A percentile compares a stretch with the other conserved stretches of the same genome.
Conservation (phyloP, 768 basidiomycete genomes). For the Asterophora parasitica region DNA sequence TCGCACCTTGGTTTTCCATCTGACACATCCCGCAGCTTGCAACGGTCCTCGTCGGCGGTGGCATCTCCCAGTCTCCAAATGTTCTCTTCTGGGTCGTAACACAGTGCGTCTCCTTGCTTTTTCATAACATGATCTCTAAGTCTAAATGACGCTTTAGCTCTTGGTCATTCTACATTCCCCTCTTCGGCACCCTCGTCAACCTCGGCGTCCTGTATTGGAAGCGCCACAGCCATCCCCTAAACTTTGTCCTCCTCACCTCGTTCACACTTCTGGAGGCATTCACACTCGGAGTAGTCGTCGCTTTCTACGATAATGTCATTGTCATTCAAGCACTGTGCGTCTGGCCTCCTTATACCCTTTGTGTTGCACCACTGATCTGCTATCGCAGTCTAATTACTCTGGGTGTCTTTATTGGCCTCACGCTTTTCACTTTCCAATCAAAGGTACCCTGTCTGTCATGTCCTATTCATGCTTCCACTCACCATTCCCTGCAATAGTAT, state of each 20-base stretch:
- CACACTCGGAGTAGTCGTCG: conserved; percentile 81
- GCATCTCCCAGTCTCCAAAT: conserved; percentile 57
- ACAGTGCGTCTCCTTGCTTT: conserved; percentile 43
- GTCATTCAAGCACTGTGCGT: conserved; percentile 85
- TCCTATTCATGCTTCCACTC: not conserved
- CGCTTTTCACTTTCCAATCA: conserved; percentile 91
- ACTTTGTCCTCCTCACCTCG: conserved; percentile 75
- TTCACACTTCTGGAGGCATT: conserved; percentile 93
- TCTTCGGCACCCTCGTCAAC: conserved; percentile 75
- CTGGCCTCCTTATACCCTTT: not conserved
- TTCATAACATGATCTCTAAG: not conserved
- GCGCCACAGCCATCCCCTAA: conserved; percentile 85
- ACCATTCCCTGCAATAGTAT: conserved; percentile 44
- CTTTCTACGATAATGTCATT: conserved; percentile 65
- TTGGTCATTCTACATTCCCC: conserved; percentile 78
- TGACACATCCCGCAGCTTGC: conserved; percentile 38
- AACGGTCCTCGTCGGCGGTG: conserved; percentile 75
- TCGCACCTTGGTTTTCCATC: not conserved
- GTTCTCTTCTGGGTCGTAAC: conserved; percentile 67
- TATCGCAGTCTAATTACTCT: conserved; percentile 70
- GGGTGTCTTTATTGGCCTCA: conserved; percentile 90
- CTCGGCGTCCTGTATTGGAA: conserved; percentile 87
- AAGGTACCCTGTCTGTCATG: conserved; percentile 47
- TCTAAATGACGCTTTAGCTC: conserved; percentile 32
- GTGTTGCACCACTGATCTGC: not conserved